A percentile compares a stretch with the other conserved stretches of the same genome.
Evolutionary conservation across 192 early-diverging fungal species (phyloP).

Genomic region (Backusella morwellensis): DNA sequence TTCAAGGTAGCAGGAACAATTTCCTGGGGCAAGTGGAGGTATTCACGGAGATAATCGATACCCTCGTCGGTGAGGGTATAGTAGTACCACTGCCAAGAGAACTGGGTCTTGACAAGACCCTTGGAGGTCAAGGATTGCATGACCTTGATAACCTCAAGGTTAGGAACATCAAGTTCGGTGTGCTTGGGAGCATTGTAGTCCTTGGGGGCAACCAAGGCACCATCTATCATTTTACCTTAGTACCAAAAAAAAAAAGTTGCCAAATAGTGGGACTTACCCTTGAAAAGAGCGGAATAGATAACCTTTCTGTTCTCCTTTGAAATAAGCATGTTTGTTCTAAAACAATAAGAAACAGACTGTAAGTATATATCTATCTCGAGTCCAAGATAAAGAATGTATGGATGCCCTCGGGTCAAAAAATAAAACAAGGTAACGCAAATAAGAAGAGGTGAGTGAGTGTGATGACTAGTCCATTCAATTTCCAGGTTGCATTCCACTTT

Average conservation of each 20-base stretch:
- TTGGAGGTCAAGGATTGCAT: slow-evolving; percentile 95
- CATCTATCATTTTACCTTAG: slow-evolving; percentile 56
- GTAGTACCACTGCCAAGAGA: slow-evolving; percentile 99
- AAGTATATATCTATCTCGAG: background rate
- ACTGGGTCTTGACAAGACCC: slow-evolving; percentile 92
- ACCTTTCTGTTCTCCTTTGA: slow-evolving; percentile 94
- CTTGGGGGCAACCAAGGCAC: slow-evolving; percentile 98
- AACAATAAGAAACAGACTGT: background rate
- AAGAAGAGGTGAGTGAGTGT: background rate
- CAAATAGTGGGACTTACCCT: slow-evolving; percentile 46
- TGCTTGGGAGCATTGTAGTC: slow-evolving; percentile 97
- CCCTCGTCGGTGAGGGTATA: slow-evolving; percentile 98
- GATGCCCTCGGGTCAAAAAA: background rate
- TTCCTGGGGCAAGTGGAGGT: slow-evolving; percentile 96
- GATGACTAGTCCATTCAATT: background rate
- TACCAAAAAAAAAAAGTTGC: too few species aligned
- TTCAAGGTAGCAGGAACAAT: slow-evolving; percentile 97
- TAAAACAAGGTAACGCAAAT: background rate
- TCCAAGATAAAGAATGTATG: background rate
- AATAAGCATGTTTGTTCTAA: slow-evolving; percentile 85
- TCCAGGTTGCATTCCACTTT: background rate
- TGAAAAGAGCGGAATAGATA: slow-evolving; percentile 94
- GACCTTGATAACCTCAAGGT: slow-evolving; percentile 99
- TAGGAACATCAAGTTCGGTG: slow-evolving; percentile 94
- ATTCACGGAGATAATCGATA: slow-evolving; percentile 96